Evolutionary conservation across 257 asterid genomes (phyloP), one percentile per base, ranked within the genome.

Genomic region (Capsicum pubescens): DNA sequence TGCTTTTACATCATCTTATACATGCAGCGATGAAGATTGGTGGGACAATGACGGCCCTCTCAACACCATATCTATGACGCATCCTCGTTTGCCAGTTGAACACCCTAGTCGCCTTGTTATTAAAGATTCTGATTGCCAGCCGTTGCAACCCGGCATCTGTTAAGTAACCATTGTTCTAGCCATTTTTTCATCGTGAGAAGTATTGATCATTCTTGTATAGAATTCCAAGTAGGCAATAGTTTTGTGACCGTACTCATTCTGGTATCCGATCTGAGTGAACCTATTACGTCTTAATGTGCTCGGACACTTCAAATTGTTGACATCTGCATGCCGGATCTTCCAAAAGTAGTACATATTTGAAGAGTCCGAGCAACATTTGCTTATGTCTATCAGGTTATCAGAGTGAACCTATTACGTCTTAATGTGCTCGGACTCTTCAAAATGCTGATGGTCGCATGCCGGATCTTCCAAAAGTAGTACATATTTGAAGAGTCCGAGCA

Each of bases 1-100:
- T 21, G 63, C 19, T 52, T 7, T 76, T 52, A 26, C 52, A 7
- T 76, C 44, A 74, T 74, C 60, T 71, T n/a, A 48, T 71, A n/a
- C 80, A 12, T 52, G 50, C 83, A 96, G 99, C 90, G 98, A 97
- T 87, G 96, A 97, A 82, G 99, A 94, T 79, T 97, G 99, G 98
- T 97, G 98, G 99, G 98, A 95, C 84, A 97, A 95, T 60, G 98
- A 97, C 42, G 99, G 99, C 74, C 98, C 99, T 4, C 97, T 97
- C 79, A 97, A 97, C 92, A 97, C 98, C 54, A 92, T 94, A 86
- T 94, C 98, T 46, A 97, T 97, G 98, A 97, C 99, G 8, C 99
- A 97, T 83, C 99, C 99, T 52, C 97, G 98, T 80, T 85, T 93
- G 54, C 99, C 99, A 0, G 85, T 92, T 17, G 98, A 97, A 82